phyloP scores from a whole-genome alignment of 352 stramenopile species.

The Phytophthora capsici region DNA sequence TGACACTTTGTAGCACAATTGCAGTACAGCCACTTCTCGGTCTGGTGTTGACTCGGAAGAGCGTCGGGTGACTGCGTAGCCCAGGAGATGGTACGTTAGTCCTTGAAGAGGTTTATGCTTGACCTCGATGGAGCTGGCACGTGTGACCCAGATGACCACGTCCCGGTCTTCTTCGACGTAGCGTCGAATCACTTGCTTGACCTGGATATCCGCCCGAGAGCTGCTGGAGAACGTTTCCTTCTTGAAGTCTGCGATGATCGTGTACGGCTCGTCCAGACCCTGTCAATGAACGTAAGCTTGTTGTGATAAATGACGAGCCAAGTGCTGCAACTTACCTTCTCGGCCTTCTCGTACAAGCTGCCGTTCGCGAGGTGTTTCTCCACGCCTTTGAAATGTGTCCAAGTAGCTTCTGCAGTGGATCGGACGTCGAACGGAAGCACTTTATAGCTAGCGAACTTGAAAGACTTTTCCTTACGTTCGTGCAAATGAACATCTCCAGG shows the following conservation, averaged over 20 bases:
- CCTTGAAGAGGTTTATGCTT: slow-evolving; percentile 39
- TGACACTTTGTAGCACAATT: slow-evolving; percentile 25
- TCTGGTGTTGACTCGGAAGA: slow-evolving; percentile 14
- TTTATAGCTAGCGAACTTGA: slow-evolving; percentile 39
- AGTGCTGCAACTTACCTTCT: slow-evolving; percentile 19
- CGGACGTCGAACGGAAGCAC: slow-evolving; percentile 30
- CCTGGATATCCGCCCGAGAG: slow-evolving; percentile 47
- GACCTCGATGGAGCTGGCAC: slow-evolving; percentile 54
- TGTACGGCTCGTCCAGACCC: slow-evolving; percentile 39
- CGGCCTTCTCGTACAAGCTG: slow-evolving; percentile 34
- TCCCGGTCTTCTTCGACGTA: slow-evolving; percentile 55
- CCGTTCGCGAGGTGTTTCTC: slow-evolving; percentile 35
- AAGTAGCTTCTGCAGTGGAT: slow-evolving; percentile 22
- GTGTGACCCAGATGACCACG: slow-evolving; percentile 45
- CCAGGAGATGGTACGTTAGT: slow-evolving; percentile 48
- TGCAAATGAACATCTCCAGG: slow-evolving; percentile 28
- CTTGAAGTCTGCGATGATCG: slow-evolving; percentile 56
- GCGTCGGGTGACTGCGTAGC: slow-evolving; percentile 47
- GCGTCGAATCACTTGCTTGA: slow-evolving; percentile 58
- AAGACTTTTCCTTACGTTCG: slow-evolving; percentile 5
- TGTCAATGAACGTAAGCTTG: neutral
- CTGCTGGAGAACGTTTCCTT: slow-evolving; percentile 49
- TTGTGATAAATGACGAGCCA: too few relatives aligned
- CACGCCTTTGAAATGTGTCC: slow-evolving; percentile 34
- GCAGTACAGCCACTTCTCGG: slow-evolving; percentile 12